Conservation (phyloP, 108 stramenopile genomes). For the Mayamaea pseudoterrestris region DNA sequence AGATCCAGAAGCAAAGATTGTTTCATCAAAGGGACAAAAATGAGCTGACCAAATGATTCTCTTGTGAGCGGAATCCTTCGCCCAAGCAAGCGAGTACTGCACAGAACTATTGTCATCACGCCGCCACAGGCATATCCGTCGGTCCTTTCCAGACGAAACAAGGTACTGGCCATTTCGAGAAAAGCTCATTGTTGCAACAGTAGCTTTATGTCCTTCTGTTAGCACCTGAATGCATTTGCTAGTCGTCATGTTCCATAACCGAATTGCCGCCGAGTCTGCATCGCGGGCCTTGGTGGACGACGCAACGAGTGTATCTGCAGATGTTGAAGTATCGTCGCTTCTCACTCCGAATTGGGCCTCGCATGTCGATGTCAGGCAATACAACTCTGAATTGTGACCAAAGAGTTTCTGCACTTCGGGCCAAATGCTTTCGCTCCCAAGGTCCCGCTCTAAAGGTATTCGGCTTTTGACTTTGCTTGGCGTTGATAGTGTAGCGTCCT, state of each 20-base stretch:
- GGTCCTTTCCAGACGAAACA: constrained; percentile 78
- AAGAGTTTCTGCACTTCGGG: constrained; percentile 72
- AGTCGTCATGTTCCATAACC: constrained; percentile 58
- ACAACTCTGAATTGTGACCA: constrained; percentile 76
- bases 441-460: constrained; percentile 69
- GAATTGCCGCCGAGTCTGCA: constrained; percentile 65
- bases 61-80: constrained; percentile 71
- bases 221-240: constrained; percentile 58
- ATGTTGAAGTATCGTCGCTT: background rate
- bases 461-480: constrained; percentile 8
- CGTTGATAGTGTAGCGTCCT: constrained; percentile 9
- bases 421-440: constrained; percentile 75
- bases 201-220: constrained; percentile 71
- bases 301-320: constrained; percentile 44
- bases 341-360: too few species aligned
- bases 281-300: constrained; percentile 77
- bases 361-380: constrained; percentile 55
- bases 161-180: constrained; percentile 66
- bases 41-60: constrained; percentile 77
- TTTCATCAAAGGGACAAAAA: constrained; percentile 54
- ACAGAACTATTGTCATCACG: constrained; percentile 6
- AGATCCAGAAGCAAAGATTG: constrained; percentile 64
- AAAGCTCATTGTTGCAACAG: constrained; percentile 67
- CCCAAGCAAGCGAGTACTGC: constrained; percentile 34
- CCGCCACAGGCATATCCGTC: constrained; percentile 77